Evolutionary conservation across 495 filamentous ascomycete species (phyloP), one percentile per base, ranked within the genome.

Genomic region (Venustampulla echinocandica): DNA sequence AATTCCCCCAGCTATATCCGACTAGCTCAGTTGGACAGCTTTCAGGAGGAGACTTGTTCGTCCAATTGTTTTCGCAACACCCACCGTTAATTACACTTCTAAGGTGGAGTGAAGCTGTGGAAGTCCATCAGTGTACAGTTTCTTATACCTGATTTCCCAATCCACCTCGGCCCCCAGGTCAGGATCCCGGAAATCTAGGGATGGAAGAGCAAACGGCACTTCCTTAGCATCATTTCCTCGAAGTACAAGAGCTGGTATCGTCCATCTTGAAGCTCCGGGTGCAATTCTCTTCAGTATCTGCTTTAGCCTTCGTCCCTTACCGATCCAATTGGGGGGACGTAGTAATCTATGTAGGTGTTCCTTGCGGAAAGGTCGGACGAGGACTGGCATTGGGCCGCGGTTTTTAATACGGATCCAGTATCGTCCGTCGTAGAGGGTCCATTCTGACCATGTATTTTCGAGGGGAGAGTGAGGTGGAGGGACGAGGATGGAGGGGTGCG

Each of bases 391-490:
- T 1, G 59, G 55, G 0, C 69, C 51, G 13, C 55, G 59, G 50
- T 72, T 68, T 13, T 57, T 52, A 10, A 87, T 32, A 3, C 80
- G 74, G 27, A 94, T 64, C 90, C 90, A 97, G 66, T 75, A 95
- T 7, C 90, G 75, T 9, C 82, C 75, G 59, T 97, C 90, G 75
- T 79, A 95, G 0, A 92, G 66, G 2, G 53, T 52, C 73, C 72
- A 80, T 0, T 47, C 23, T n/a, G 54, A 59, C 67, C 64, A 61
- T 3, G 57, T 23, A 30, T n/a, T 4, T 11, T 41, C 7, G 7
- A 20, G 32, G 42, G 9, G 25, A 19, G 32, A 42, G 10, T 22
- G 20, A n/a, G 9, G 10, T 7, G 35, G 42, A 13, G 13, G 2
- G 24, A n/a, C 14, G 21, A 7, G 23, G 20, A 27, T 35, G 2